A percentile compares a stretch with the other conserved stretches of the same genome.
phyloP scores from a whole-genome alignment of 2,329 filamentous ascomycete genomes.

The Nakataea oryzae region DNA sequence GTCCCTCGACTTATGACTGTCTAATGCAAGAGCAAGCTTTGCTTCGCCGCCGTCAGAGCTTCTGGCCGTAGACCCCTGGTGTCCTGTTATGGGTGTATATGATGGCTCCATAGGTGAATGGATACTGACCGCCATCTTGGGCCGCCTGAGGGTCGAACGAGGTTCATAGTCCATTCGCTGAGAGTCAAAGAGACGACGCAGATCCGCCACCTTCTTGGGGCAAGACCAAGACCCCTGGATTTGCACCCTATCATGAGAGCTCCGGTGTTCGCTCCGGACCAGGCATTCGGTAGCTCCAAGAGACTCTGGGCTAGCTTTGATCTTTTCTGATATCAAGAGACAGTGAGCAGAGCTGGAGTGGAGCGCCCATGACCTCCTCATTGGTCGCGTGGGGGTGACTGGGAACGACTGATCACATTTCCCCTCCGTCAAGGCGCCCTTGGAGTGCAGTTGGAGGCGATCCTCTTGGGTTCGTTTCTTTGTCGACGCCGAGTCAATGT shows the following conservation, averaged over 20 bases:
- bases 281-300: background rate
- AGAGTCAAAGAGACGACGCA: conserved; percentile 18
- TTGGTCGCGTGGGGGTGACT: background rate
- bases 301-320: background rate
- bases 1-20: background rate
- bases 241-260: background rate
- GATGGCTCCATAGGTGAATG: background rate
- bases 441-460: background rate
- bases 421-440: background rate
- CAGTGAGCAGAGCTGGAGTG: background rate
- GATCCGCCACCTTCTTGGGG: conserved; percentile 17
- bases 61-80: background rate
- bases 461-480: too few relatives aligned
- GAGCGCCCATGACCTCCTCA: background rate
- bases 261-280: background rate
- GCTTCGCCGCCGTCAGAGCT: background rate
- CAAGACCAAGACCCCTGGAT: background rate
- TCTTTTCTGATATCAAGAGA: background rate
- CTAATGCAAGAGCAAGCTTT: background rate
- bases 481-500: background rate
- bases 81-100: background rate
- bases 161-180: background rate
- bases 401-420: background rate
- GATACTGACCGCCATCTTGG: background rate
- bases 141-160: background rate